Evolutionary conservation across 139 green algal species (phyloP), one percentile per base, ranked within the genome.

Genomic region (Picocystis salinarum): DNA sequence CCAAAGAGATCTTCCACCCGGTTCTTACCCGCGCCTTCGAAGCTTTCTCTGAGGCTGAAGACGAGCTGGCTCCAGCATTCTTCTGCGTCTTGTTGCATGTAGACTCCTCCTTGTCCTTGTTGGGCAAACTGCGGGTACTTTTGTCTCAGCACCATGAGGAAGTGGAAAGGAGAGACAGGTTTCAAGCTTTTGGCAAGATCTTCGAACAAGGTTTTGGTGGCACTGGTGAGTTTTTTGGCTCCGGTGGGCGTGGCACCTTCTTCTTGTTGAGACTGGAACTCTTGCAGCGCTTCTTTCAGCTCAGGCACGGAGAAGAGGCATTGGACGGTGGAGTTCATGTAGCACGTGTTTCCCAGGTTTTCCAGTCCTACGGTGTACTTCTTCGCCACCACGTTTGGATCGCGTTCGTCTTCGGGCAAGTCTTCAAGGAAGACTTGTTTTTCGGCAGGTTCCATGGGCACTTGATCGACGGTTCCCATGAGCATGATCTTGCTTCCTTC

Each of bases 271-370:
- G 7, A 24, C 33, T 28, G 12, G 29, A 51, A 60, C 10, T 23
- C 6, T 40, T 39, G 9, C 22, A 81, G 48, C 1, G 52, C 59
- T 4, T 41, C 24, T 1, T 62, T 37, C 28, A 94, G 71, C 41
- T 80, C 75, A 18, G 65, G 66, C 30, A 90, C 70, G 6, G 39
- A 45, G 56, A 80, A 81, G 34, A 96, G 64, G 55, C 79, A 94
- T 67, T 96, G 86, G 49, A 88, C 3, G 0, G 76, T 90, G 40
- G 62, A 68, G 65, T 94, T 94, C 86, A 95, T 94, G 69, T 96
- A 96, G 74, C 86, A 96, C 0, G 86, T 96, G 62, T 95, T 95
- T 45, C 85, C 85, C 24, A 95, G 66, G 64, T 96, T 96, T 40
- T 79, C 34, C 37, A 96, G 64, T 1, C 86, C 86, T 7, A 71